Percentiles rank a stretch among this genome's conserved stretches.
Evolutionary conservation across 1,284 basidiomycete species (phyloP).

Genomic region (Schizophyllum amplum): DNA sequence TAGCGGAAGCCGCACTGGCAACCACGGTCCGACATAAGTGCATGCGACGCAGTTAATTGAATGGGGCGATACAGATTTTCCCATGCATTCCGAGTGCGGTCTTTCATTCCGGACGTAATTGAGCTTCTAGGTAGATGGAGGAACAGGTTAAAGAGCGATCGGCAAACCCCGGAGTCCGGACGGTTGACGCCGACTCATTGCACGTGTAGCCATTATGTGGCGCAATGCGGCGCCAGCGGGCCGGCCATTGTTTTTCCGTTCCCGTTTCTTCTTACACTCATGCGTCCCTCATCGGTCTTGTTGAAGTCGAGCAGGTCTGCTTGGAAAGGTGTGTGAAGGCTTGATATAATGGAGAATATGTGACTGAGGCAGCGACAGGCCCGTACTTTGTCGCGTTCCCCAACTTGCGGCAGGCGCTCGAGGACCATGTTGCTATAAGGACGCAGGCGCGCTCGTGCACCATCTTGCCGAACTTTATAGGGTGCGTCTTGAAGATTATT

Average conservation of each 20-base stretch:
- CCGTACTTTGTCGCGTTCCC: conserved; percentile 95
- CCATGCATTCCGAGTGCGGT: too few relatives aligned
- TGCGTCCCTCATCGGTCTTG: conserved; percentile 32
- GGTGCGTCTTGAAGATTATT: conserved; percentile 59
- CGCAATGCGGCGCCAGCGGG: too few relatives aligned
- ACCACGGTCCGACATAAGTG: too few relatives aligned
- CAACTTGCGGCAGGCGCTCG: conserved; percentile 77
- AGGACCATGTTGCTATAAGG: conserved; percentile 80
- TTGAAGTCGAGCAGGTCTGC: conserved; percentile 39
- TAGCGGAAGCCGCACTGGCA: too few relatives aligned
- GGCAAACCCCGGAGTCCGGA: too few relatives aligned
- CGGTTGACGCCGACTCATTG: too few relatives aligned
- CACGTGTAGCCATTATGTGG: too few relatives aligned
- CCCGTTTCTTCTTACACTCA: conserved; percentile 9
- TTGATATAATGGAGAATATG: background rate
- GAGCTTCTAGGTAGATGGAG: too few relatives aligned
- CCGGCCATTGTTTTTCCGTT: background rate
- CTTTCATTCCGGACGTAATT: too few relatives aligned
- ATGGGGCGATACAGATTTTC: too few relatives aligned
- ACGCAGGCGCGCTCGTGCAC: conserved; percentile 90
- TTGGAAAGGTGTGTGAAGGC: conserved; percentile 37
- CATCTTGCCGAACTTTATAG: conserved; percentile 91
- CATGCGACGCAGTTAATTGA: too few relatives aligned
- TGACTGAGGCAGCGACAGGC: conserved; percentile 39
- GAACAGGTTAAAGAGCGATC: too few relatives aligned